A percentile compares a stretch with the other conserved stretches of the same genome.
Conservation (phyloP, 352 stramenopile species). For the Phytophthora colocasiae region DNA sequence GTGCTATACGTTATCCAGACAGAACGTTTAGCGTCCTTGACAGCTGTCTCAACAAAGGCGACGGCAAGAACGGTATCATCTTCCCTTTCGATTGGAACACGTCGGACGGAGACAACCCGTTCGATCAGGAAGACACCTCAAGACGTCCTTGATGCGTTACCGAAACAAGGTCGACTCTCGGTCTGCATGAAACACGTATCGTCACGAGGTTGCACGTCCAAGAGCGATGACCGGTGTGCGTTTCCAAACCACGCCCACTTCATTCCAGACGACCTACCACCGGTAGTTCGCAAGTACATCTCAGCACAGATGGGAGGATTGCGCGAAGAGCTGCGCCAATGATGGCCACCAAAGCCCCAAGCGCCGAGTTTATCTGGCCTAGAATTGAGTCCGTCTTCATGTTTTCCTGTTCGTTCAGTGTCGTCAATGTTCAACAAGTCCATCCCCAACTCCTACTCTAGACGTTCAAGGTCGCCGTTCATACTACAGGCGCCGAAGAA, state of each 20-base stretch:
- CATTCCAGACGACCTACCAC: background rate
- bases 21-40: slow-evolving; percentile 1
- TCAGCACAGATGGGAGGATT: background rate
- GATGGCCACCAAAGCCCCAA: background rate
- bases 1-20: slow-evolving; percentile 13
- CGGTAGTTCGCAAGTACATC: slow-evolving; percentile 7
- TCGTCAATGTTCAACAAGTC: background rate
- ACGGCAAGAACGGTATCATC: background rate
- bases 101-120: background rate
- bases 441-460: background rate
- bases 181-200: slow-evolving; percentile 20
- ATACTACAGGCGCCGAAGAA: background rate
- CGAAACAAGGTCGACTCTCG: background rate
- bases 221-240: slow-evolving; percentile 7
- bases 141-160: slow-evolving; percentile 5
- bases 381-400: background rate
- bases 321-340: background rate
- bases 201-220: background rate
- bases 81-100: background rate
- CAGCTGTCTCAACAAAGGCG: background rate
- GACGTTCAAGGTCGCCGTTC: background rate
- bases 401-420: background rate
- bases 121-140: background rate
- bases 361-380: background rate
- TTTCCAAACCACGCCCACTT: slow-evolving; percentile 15